These are phyloP conservation scores for Podospora fimiseda DNA, from an alignment of 495 filamentous ascomycete species.

Conservation along the genomic window DNA sequence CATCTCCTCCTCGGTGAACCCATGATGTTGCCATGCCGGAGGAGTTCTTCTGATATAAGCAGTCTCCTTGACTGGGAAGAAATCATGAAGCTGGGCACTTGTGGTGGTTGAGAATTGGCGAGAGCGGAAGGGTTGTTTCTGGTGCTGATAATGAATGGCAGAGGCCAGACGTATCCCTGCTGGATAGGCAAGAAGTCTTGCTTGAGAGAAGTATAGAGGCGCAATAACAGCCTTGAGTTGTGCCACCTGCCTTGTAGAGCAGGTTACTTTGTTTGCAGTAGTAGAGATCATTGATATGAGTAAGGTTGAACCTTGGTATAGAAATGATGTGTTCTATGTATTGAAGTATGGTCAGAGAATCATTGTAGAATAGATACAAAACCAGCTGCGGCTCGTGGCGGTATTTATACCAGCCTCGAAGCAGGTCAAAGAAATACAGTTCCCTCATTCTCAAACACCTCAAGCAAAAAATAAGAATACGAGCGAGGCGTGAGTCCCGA, in stretches of 20 bases:
- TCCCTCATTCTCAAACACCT: too few relatives aligned
- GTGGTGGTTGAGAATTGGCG: conserved; percentile 38
- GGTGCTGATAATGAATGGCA: conserved; percentile 7
- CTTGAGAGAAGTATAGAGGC: conserved; percentile 15
- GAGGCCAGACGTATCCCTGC: conserved; percentile 19
- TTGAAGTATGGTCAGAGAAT: too few relatives aligned
- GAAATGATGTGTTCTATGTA: not conserved
- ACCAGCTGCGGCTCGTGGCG: not conserved
- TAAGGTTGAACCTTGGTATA: not conserved
- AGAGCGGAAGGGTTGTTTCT: too few relatives aligned
- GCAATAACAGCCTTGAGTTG: conserved; percentile 23
- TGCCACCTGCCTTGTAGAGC: conserved; percentile 29
- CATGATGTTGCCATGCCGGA: conserved; percentile 63
- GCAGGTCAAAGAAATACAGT: too few relatives aligned
- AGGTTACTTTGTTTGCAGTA: conserved; percentile 24
- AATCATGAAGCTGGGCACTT: conserved; percentile 31
- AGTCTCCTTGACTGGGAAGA: conserved; percentile 45
- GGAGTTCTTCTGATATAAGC: conserved; percentile 43
- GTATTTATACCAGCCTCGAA: not conserved
- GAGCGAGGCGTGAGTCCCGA: not conserved
- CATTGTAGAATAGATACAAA: not conserved
- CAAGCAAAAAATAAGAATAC: not conserved
- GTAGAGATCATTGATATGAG: conserved; percentile 21
- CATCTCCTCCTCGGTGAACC: conserved; percentile 48
- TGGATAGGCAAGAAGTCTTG: conserved; percentile 17